These are phyloP conservation scores for Syzygium grande DNA, from an alignment of 345 rosid species.

Conservation along the genomic window DNA sequence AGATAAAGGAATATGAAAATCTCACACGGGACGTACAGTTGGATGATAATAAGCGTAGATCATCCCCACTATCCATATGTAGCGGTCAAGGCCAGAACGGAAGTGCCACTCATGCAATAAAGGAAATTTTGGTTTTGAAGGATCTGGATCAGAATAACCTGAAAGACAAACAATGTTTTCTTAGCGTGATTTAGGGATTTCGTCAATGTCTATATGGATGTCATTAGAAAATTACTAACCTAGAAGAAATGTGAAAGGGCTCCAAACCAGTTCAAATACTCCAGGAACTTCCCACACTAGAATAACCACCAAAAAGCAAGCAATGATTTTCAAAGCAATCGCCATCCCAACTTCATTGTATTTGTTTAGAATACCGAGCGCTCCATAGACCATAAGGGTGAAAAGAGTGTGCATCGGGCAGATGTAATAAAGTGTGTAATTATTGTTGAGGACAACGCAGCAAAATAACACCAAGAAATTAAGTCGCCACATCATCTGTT, in stretches of 20 bases:
- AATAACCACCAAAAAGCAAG: constrained; percentile 83
- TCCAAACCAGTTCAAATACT: constrained; percentile 87
- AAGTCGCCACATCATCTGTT: constrained; percentile 99
- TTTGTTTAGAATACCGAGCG: constrained; percentile 86
- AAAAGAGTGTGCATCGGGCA: constrained; percentile 99
- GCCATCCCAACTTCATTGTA: constrained; percentile 78
- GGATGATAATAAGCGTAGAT: constrained; percentile 98
- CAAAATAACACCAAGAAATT: constrained; percentile 88
- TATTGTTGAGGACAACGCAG: constrained; percentile 80
- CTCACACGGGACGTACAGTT: constrained; percentile 48
- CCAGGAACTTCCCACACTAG: constrained; percentile 95
- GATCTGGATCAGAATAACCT: constrained; percentile 94
- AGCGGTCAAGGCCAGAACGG: constrained; percentile 98
- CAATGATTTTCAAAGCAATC: constrained; percentile 58
- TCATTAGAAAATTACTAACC: constrained; percentile 41
- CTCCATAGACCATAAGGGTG: constrained; percentile 97
- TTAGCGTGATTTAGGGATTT: neutral
- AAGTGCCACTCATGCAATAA: constrained; percentile 98
- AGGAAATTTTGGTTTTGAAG: constrained; percentile 64
- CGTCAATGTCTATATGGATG: constrained; percentile 1
- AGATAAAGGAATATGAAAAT: neutral
- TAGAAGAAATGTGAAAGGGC: constrained; percentile 76
- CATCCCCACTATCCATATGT: constrained; percentile 99
- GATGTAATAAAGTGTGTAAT: constrained; percentile 88
- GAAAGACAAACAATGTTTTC: constrained; percentile 21